Evolutionary conservation across 176 grass and related monocot genomes (phyloP), one percentile per base, ranked within the genome.

Genomic region (Guadua angustifolia): DNA sequence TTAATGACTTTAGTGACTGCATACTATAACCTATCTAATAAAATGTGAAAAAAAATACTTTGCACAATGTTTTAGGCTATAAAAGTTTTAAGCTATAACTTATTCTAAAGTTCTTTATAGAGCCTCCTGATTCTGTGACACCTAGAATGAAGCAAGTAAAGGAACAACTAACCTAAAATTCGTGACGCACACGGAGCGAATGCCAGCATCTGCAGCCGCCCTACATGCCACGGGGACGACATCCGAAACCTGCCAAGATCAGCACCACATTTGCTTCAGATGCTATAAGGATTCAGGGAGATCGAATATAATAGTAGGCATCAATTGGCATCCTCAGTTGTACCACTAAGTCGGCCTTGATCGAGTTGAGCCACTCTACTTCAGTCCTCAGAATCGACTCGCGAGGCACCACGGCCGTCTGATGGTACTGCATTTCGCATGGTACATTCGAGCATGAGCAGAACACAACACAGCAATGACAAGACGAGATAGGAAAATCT

Each of bases 271-370:
- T 78, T 50, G 69, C 9, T 63, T 82, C 55, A 68, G 79, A 74
- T 63, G 62, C 17, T 25, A 75, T 1, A 78, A 6, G 60, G 33
- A 33, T 47, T 78, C 36, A 74, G 3, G 25, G 18, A 73, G 45
- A 55, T 19, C 15, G 47, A 49, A 76, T 39, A 32, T 25, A 81
- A 69, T n/a, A 57, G 50, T 42, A 29, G 0, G 17, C 10, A 26
- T 18, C n/a, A 12, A 55, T 15, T 45, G 59, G 76, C 59, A 33
- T 60, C 57, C 57, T 60, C n/a, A 60, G 57, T 21, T 26, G 64
- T 92, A 98, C 95, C 93, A 94, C 93, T 83, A 98, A 36, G 83
- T 98, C 95, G 7, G 95, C 95, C 81, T 92, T 95, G 83, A 98
- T 98, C 4, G 87, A 89, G 80, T 90, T 87, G 53, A 98, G 89